These are phyloP conservation scores for Cydonia oblonga DNA, from an alignment of 331 rosid species.

Conservation along the genomic window DNA sequence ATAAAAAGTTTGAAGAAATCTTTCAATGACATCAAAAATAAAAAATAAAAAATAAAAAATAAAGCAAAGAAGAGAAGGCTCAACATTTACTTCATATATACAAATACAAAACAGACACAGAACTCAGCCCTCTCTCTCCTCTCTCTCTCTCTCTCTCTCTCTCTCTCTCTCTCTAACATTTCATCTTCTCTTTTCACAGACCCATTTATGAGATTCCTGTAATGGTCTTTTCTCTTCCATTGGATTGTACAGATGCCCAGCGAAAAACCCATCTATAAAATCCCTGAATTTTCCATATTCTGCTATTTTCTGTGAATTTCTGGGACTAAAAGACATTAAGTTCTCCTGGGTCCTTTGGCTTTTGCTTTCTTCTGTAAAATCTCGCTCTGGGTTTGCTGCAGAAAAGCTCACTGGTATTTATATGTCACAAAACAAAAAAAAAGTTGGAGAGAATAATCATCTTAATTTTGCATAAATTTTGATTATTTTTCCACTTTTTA, in stretches of 20 bases:
- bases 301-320: constrained; percentile 25
- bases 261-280: constrained; percentile 36
- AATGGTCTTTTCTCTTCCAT: constrained; percentile 64
- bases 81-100: constrained; percentile 54
- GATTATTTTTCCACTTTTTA: constrained; percentile 9
- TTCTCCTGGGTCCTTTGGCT: constrained; percentile 64
- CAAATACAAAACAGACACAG: constrained; percentile 58
- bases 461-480: constrained; percentile 14
- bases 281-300: constrained; percentile 37
- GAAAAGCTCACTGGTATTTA: constrained; percentile 24
- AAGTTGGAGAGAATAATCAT: constrained; percentile 24
- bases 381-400: constrained; percentile 48
- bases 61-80: constrained; percentile 24
- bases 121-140: background rate
- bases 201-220: constrained; percentile 80
- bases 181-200: constrained; percentile 61
- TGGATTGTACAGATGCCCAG: constrained; percentile 51
- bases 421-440: constrained; percentile 17
- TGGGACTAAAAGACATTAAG: constrained; percentile 38
- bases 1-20: constrained; percentile 17
- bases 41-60: no score
- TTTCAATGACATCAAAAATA: constrained; percentile 18
- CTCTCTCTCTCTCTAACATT: constrained; percentile 35
- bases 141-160: background rate
- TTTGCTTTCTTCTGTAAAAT: constrained; percentile 48